Conservation (phyloP, 306 rosid species). For the Cicer arietinum region DNA sequence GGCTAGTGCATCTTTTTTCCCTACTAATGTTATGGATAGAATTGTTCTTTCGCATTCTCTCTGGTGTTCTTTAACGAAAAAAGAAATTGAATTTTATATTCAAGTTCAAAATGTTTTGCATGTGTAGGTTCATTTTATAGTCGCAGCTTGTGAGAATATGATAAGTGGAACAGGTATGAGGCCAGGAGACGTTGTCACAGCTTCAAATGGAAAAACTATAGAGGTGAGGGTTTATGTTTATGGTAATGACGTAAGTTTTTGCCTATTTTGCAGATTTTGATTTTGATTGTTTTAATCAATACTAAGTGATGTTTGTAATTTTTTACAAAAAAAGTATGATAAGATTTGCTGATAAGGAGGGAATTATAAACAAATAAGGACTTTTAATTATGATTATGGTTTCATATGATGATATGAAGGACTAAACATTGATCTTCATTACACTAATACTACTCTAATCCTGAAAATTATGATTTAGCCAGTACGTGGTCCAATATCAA, state of each 20-base stretch:
- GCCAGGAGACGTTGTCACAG: conserved; percentile 96
- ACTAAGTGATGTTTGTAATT: conserved; percentile 1
- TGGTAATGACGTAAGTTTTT: conserved; percentile 14
- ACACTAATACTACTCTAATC: not conserved
- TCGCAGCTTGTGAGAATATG: conserved; percentile 99
- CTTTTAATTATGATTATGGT: not conserved
- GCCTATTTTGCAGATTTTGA: not conserved
- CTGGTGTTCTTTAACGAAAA: not conserved
- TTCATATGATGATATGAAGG: not conserved
- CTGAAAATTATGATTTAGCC: not conserved
- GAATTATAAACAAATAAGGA: not conserved
- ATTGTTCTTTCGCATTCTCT: conserved; percentile 16
- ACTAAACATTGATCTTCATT: not conserved
- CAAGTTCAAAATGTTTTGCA: conserved; percentile 2
- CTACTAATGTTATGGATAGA: conserved; percentile 2
- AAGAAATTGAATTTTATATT: conserved; percentile 4
- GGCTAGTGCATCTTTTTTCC: not conserved
- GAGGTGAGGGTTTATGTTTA: conserved; percentile 61
- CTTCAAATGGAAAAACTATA: conserved; percentile 99
- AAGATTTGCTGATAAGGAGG: not conserved
- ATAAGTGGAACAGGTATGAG: conserved; percentile 99
- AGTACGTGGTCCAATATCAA: not conserved
- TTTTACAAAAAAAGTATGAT: not conserved
- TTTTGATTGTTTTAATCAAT: conserved; percentile 9
- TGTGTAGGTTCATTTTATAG: conserved; percentile 92